Conservation (phyloP, 202 grass and related monocot genomes). For the Zoysia matrella region DNA sequence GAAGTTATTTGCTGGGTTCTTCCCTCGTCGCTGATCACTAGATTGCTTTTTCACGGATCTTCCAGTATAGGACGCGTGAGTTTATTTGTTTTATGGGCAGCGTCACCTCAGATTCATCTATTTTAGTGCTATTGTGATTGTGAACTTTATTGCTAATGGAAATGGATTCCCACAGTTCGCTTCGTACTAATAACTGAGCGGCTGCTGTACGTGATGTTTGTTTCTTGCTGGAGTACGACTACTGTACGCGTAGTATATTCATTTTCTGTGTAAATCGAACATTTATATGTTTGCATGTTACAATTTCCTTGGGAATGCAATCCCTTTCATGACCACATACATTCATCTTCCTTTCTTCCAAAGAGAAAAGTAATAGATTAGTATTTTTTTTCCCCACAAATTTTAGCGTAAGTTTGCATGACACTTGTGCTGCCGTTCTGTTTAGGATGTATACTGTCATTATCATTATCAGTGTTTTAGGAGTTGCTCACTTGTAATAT, state of each 20-base stretch:
- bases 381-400: constrained; percentile 8
- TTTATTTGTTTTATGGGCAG: background rate
- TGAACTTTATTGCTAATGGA: background rate
- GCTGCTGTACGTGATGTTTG: constrained; percentile 1
- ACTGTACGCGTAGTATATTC: background rate
- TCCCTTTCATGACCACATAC: background rate
- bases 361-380: background rate
- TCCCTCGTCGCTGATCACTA: background rate
- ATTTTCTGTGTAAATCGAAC: background rate
- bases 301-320: background rate
- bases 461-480: background rate
- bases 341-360: background rate
- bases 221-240: background rate
- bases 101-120: constrained; percentile 16
- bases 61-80: background rate
- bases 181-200: no score
- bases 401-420: background rate
- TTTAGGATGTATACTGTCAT: background rate
- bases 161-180: background rate
- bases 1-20: background rate
- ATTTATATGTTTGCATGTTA: background rate
- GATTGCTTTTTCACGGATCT: constrained; percentile 24
- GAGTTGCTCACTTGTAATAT: background rate
- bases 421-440: background rate
- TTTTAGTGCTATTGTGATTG: background rate